Percentiles rank a stretch among this genome's conserved stretches.
These are phyloP conservation scores for Dendrothele bispora DNA, from an alignment of 768 basidiomycete genomes.

Conservation along the genomic window DNA sequence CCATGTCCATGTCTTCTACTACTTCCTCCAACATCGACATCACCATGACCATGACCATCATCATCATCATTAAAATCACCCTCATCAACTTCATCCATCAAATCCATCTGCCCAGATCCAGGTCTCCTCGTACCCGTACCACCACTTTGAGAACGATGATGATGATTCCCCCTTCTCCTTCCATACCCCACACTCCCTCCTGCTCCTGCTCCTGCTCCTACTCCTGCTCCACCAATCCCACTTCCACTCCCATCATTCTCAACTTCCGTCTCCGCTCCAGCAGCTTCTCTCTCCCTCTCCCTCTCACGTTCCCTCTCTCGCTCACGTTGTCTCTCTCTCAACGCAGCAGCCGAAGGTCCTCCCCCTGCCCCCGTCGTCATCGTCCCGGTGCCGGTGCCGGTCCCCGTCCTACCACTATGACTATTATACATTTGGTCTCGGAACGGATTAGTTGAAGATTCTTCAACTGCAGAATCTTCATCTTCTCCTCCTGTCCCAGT, in stretches of 20 bases:
- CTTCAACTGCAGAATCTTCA: conserved; percentile 1
- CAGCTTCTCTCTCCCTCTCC: conserved; percentile 19
- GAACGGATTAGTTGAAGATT: not conserved
- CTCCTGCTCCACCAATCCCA: too few relatives aligned
- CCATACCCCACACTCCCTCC: too few relatives aligned
- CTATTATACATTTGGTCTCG: not conserved
- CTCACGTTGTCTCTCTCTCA: conserved; percentile 18
- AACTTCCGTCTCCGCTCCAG: conserved; percentile 39
- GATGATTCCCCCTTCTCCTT: too few relatives aligned
- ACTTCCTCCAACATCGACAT: not conserved
- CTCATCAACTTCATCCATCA: conserved; percentile 6
- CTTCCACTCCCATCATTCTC: conserved; percentile 27
- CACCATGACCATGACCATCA: not conserved
- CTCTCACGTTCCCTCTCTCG: conserved; percentile 12
- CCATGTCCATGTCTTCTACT: not conserved
- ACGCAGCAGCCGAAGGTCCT: not conserved
- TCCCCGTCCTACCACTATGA: not conserved
- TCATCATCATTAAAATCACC: conserved; percentile 7
- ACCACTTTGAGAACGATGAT: too few relatives aligned
- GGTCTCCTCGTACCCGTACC: too few relatives aligned
- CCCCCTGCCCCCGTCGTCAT: not conserved
- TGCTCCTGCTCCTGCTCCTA: too few relatives aligned
- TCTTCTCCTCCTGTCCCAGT: not conserved
- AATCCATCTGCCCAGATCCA: not conserved
- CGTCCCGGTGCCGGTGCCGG: not conserved